A percentile compares a stretch with the other conserved stretches of the same genome.
Evolutionary conservation across 225 moss, liverwort and hornwort genomes (phyloP).

Genomic region (Straminergon stramineum): DNA sequence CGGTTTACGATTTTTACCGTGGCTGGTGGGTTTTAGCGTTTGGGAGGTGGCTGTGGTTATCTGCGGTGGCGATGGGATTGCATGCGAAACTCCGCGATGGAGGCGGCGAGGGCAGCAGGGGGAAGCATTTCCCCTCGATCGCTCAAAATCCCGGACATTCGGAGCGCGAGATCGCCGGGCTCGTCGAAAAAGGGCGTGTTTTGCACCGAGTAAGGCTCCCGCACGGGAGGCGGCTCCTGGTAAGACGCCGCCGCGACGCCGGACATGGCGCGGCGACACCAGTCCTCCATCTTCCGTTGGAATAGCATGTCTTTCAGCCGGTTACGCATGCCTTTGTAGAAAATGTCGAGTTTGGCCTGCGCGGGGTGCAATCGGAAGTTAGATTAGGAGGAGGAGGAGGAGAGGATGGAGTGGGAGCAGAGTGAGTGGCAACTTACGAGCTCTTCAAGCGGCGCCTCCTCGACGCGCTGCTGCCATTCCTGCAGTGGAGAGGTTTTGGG

Average conservation of each 20-base stretch:
- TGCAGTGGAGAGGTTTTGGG: conserved; percentile 4
- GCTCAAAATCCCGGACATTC: conserved; percentile 36
- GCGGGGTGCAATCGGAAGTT: neutral
- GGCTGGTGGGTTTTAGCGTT: neutral
- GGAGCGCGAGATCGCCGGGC: conserved; percentile 27
- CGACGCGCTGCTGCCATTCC: conserved; percentile 40
- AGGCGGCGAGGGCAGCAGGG: conserved; percentile 45
- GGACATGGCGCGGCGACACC: conserved; percentile 44
- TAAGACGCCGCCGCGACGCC: conserved; percentile 19
- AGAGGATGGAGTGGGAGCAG: neutral
- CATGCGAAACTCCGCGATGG: conserved; percentile 36
- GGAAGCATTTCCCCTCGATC: conserved; percentile 54
- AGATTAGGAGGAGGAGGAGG: neutral
- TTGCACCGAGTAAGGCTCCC: conserved; percentile 41
- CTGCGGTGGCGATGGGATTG: conserved; percentile 39
- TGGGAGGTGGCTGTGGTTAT: neutral
- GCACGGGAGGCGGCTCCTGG: conserved; percentile 44
- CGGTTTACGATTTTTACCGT: neutral
- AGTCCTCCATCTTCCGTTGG: conserved; percentile 57
- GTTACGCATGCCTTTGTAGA: conserved; percentile 52
- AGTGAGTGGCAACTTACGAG: conserved; percentile 16
- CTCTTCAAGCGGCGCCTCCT: conserved; percentile 35
- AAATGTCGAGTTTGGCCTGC: conserved; percentile 34
- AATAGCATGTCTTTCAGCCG: conserved; percentile 40
- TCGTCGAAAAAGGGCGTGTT: conserved; percentile 36